A percentile compares a stretch with the other conserved stretches of the same genome.
These are phyloP conservation scores for Dovyalis caffra DNA, from an alignment of 345 rosid genomes.

Conservation along the genomic window DNA sequence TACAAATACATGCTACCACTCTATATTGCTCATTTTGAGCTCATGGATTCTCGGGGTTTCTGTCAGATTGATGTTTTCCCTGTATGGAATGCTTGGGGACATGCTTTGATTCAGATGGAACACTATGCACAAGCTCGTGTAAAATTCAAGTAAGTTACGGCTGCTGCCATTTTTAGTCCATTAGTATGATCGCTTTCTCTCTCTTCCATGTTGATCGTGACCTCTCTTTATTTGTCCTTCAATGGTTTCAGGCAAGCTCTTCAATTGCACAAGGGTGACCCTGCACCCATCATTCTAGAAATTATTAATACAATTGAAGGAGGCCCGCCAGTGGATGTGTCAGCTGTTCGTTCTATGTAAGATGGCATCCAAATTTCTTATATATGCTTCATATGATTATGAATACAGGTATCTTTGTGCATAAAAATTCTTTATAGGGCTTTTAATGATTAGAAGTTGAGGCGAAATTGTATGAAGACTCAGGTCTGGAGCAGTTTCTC, in stretches of 20 bases:
- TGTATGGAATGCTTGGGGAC: slow-evolving; percentile 99
- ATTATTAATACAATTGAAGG: slow-evolving; percentile 94
- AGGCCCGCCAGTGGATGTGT: slow-evolving; percentile 91
- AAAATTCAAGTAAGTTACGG: slow-evolving; percentile 75
- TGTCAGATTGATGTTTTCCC: slow-evolving; percentile 90
- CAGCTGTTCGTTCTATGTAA: slow-evolving; percentile 90
- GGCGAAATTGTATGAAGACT: background rate
- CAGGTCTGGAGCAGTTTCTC: background rate
- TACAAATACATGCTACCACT: slow-evolving; percentile 17
- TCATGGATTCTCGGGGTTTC: slow-evolving; percentile 16
- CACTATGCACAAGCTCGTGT: slow-evolving; percentile 91
- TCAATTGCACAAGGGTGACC: slow-evolving; percentile 74
- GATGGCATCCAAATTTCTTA: slow-evolving; percentile 22
- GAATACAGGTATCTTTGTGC: background rate
- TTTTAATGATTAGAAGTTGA: slow-evolving; percentile 12
- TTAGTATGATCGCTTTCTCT: background rate
- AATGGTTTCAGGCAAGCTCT: slow-evolving; percentile 83
- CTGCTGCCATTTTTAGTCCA: background rate
- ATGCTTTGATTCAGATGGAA: slow-evolving; percentile 91
- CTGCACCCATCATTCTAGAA: slow-evolving; percentile 66
- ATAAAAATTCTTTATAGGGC: background rate
- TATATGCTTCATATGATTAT: background rate
- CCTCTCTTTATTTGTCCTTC: slow-evolving; percentile 15
- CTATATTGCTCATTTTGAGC: slow-evolving; percentile 15
- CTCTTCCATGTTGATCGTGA: background rate